Percentiles rank a stretch among this genome's conserved stretches.
These are phyloP conservation scores for Clarireedia hainanense DNA, from an alignment of 2,329 filamentous ascomycete genomes.

Conservation along the genomic window DNA sequence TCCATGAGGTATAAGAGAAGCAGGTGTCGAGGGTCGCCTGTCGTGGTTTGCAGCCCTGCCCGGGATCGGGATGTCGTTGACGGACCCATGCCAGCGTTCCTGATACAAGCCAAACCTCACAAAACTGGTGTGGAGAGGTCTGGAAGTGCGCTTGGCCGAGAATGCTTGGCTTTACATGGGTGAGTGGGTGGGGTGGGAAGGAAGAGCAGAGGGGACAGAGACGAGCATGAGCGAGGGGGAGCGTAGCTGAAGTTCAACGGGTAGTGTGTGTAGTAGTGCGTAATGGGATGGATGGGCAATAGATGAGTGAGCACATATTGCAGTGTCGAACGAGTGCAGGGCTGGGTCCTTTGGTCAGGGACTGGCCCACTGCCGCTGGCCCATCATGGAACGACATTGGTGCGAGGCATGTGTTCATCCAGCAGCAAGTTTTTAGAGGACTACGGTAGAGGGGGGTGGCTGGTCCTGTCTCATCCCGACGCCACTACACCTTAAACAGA, in stretches of 20 bases:
- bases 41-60: constrained; percentile 21
- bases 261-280: not conserved
- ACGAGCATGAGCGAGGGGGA: not conserved
- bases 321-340: constrained; percentile 15
- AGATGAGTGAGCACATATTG: constrained; percentile 8
- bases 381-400: constrained; percentile 16
- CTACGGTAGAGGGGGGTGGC: constrained; percentile 25
- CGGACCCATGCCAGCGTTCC: constrained; percentile 25
- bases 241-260: constrained; percentile 5
- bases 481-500: constrained; percentile 20
- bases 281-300: not conserved
- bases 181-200: constrained; percentile 4
- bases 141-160: constrained; percentile 22
- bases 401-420: constrained; percentile 21
- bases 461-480: constrained; percentile 25
- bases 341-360: not conserved
- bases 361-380: constrained; percentile 6
- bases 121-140: constrained; percentile 26
- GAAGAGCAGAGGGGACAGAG: not conserved
- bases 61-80: constrained; percentile 26
- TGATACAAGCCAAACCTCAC: constrained; percentile 29
- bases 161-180: constrained; percentile 17
- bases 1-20: constrained; percentile 45
- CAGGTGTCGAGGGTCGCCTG: constrained; percentile 32
- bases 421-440: constrained; percentile 12